Evolutionary conservation across 371 early-diverging fungal genomes (phyloP), one percentile per base, ranked within the genome.

Genomic region (Lichtheimia corymbifera): DNA sequence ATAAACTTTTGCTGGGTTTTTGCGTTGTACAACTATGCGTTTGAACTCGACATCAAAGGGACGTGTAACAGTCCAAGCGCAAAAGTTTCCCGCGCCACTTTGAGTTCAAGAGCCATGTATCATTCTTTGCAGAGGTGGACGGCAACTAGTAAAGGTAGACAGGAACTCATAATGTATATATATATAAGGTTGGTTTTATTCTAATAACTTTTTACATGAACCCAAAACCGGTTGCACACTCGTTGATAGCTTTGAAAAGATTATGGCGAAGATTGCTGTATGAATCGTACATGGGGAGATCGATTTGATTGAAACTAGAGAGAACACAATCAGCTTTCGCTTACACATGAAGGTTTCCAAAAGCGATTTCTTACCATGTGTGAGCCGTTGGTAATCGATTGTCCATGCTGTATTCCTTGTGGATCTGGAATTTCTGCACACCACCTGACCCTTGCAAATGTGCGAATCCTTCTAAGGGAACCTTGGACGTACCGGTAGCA

Each of bases 351-450:
- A 58, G 24, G 15, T 54, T 17, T 42, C 25, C 52, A 47, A 65
- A 53, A 41, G 11, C 28, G 27, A 30, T n/a, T 25, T 25, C 44
- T 73, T 89, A 93, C 94, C 99, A 98, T 41, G 99, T 99, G 72
- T 99, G 99, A 4, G 99, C 98, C 12, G 93, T 92, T 1, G 99
- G 99, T 20, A 99, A 83, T 35, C 99, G 87, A 41, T 85, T 80
- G 7, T 86, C 84, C 17, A 90, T 87, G 15, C 91, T 80, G 82
- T 92, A 96, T 72, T 97, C 97, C 76, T 92, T 93, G 83, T 98
- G 98, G 66, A 99, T 97, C 76, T 97, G 97, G 90, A 99, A 99
- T 78, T 95, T 95, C 73, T 98, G 97, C 7, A 95, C 83, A 40
- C 98, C 99, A 56, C 87, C 87, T 41, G 92, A 92, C 6, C 99